Conservation (phyloP, 805 yeast genomes). For the Zygoascus bituminiphila region DNA sequence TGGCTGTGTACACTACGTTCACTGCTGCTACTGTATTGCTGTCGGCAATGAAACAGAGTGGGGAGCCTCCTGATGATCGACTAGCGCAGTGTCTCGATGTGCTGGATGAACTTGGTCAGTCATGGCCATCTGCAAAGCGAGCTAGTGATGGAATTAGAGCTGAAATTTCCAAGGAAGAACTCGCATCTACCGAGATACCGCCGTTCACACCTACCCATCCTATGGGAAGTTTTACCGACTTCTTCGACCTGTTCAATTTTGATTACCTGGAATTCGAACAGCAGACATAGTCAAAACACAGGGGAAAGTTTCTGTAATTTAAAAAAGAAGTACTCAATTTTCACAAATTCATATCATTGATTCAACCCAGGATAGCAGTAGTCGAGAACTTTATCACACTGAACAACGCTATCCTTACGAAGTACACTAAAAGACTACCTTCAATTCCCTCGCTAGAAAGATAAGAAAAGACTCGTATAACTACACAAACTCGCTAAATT, state of each 20-base stretch:
- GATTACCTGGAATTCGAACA: constrained; percentile 1
- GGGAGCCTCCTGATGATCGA: not conserved
- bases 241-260: constrained; percentile 6
- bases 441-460: no score
- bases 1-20: constrained; percentile 16
- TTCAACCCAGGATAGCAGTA: no score
- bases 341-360: not conserved
- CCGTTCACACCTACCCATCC: not conserved
- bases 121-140: constrained; percentile 11
- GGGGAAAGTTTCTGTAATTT: not conserved
- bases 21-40: constrained; percentile 13
- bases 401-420: no score
- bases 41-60: constrained; percentile 5
- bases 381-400: no score
- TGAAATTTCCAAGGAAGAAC: constrained; percentile 9
- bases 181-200: constrained; percentile 4
- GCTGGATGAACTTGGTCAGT: constrained; percentile 12
- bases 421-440: no score
- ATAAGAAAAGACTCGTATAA: no score
- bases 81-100: constrained; percentile 10
- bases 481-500: no score
- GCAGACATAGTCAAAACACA: not conserved
- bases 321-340: not conserved
- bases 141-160: constrained; percentile 4
- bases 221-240: not conserved